Percentiles rank a stretch among this genome's conserved stretches.
These are phyloP conservation scores for Penicillium pulvis DNA, from an alignment of 495 filamentous ascomycete genomes.

Conservation along the genomic window DNA sequence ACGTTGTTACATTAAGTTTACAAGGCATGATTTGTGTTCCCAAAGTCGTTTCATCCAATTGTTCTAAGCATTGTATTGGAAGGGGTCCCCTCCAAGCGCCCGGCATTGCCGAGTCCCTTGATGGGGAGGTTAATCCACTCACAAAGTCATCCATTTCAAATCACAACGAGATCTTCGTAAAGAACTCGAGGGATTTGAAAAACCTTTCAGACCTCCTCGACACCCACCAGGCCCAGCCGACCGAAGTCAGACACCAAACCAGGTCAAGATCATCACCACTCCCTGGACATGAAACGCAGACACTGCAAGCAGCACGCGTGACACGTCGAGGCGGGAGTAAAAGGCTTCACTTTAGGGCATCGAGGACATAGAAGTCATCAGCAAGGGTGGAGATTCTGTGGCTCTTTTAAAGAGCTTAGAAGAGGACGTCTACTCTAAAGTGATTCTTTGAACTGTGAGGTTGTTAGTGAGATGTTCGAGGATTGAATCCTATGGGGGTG, in stretches of 20 bases:
- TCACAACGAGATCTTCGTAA: conserved; percentile 10
- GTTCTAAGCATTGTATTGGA: no score
- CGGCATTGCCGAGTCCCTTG: background rate
- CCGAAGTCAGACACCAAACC: conserved; percentile 63
- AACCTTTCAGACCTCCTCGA: conserved; percentile 72
- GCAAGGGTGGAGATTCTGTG: conserved; percentile 75
- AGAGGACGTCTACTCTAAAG: conserved; percentile 85
- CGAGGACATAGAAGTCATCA: conserved; percentile 69
- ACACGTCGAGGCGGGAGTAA: conserved; percentile 57
- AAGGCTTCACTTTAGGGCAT: conserved; percentile 71
- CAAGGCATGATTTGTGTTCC: no score
- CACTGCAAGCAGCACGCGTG: conserved; percentile 31
- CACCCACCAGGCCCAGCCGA: conserved; percentile 64
- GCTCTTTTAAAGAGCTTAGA: conserved; percentile 79
- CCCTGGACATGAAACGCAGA: conserved; percentile 51
- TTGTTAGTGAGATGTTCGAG: conserved; percentile 29
- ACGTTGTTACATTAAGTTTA: no score
- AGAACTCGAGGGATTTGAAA: conserved; percentile 23
- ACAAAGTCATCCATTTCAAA: conserved; percentile 4
- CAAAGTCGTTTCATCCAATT: no score
- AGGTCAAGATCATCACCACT: conserved; percentile 76
- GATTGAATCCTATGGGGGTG: conserved; percentile 31
- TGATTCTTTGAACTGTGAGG: conserved; percentile 74
- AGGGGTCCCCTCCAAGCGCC: background rate
- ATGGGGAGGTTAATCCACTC: conserved; percentile 22